Percentiles rank a stretch among this genome's conserved stretches.
Conservation (phyloP, 306 rosid species). For the Alnus rubra region DNA sequence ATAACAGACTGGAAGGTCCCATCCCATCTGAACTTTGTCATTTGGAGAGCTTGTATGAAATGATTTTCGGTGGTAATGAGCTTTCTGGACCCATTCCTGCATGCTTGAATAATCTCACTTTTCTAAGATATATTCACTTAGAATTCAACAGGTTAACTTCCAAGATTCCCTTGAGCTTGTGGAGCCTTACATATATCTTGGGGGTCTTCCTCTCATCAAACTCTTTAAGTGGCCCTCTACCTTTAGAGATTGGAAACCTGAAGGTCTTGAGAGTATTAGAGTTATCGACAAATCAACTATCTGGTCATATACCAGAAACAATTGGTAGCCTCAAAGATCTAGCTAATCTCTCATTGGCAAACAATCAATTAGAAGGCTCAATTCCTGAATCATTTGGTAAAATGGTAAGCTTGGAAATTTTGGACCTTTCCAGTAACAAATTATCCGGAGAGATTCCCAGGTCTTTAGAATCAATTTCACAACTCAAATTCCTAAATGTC, state of each 20-base stretch:
- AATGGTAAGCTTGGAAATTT: constrained; percentile 19
- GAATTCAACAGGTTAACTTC: constrained; percentile 16
- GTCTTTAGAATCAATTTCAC: neutral
- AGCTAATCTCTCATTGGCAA: constrained; percentile 23
- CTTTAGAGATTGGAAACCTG: constrained; percentile 11
- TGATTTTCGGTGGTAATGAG: constrained; percentile 2
- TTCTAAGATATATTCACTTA: neutral
- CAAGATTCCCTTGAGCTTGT: constrained; percentile 1
- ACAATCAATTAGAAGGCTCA: constrained; percentile 26
- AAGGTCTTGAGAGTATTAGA: constrained; percentile 14
- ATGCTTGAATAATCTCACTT: neutral
- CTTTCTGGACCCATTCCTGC: constrained; percentile 12
- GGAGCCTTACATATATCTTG: constrained; percentile 8
- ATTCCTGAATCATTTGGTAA: constrained; percentile 34
- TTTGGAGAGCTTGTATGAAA: neutral
- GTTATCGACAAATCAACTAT: constrained; percentile 30
- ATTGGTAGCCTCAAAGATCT: constrained; percentile 10
- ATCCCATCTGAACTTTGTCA: neutral
- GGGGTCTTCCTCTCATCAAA: constrained; percentile 5
- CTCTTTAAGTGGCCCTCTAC: constrained; percentile 29
- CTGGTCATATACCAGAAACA: constrained; percentile 22
- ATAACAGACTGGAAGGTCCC: constrained; percentile 7
- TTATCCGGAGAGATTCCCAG: constrained; percentile 9
- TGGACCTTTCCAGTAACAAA: constrained; percentile 10
- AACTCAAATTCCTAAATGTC: neutral